Conservation (phyloP, 768 basidiomycete species). For the Tylopilus vinaceipallidus region DNA sequence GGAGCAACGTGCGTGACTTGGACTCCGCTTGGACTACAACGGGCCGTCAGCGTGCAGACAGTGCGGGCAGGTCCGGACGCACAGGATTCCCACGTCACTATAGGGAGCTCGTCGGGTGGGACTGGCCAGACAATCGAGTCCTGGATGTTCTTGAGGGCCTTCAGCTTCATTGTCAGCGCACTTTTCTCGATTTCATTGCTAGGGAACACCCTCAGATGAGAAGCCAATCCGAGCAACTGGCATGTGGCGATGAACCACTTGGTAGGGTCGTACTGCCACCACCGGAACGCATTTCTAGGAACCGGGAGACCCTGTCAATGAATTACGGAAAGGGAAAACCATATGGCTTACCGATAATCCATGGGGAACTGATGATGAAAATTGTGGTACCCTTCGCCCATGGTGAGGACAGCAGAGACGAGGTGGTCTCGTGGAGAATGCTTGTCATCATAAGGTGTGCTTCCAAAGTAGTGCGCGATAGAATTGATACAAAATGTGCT, state of each 20-base stretch:
- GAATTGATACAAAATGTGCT: constrained; percentile 91
- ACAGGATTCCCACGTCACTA: constrained; percentile 84
- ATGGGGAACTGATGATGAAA: constrained; percentile 91
- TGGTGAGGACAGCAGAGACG: constrained; percentile 77
- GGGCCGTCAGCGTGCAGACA: background rate
- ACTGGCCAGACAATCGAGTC: constrained; percentile 64
- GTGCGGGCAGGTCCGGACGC: constrained; percentile 27
- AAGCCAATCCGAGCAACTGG: constrained; percentile 66
- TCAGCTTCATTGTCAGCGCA: constrained; percentile 79
- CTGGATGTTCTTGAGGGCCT: constrained; percentile 62
- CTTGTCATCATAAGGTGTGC: constrained; percentile 78
- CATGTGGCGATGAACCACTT: constrained; percentile 80
- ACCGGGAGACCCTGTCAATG: constrained; percentile 6
- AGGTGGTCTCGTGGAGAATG: constrained; percentile 77
- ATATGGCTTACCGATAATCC: constrained; percentile 41
- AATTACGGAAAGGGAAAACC: background rate
- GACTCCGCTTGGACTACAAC: constrained; percentile 64
- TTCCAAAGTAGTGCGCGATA: constrained; percentile 81
- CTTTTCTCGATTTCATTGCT: constrained; percentile 87
- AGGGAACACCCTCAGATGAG: constrained; percentile 79
- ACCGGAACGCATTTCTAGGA: constrained; percentile 63
- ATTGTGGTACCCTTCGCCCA: constrained; percentile 67
- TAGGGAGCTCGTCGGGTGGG: constrained; percentile 57
- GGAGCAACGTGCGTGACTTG: constrained; percentile 59
- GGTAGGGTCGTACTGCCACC: constrained; percentile 73